phyloP scores from a whole-genome alignment of 2,329 filamentous ascomycete genomes.

The Aspergillus udagawae region DNA sequence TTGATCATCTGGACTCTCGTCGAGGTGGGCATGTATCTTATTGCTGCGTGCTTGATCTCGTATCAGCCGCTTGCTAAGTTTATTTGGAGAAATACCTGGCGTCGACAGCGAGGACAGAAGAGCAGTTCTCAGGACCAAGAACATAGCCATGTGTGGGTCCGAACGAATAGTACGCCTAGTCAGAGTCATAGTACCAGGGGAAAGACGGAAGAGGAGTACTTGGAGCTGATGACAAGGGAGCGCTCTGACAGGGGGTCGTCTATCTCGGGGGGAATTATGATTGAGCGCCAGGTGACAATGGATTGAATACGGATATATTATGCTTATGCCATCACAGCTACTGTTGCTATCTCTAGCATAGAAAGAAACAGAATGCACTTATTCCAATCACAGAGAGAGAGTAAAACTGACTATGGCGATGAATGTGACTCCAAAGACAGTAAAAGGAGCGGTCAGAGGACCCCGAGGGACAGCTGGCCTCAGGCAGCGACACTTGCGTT shows the following conservation, averaged over 20 bases:
- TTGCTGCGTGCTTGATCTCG: constrained; percentile 1
- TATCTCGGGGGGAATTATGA: not conserved
- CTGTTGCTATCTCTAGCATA: not conserved
- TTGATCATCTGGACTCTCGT: not conserved
- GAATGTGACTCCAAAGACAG: not conserved
- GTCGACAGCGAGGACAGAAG: not conserved
- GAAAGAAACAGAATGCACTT: not conserved
- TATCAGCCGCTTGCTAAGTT: not conserved
- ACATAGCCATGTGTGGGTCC: not conserved
- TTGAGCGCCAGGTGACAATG: not conserved
- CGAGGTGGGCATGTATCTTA: constrained; percentile 1
- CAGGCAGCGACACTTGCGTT: not conserved
- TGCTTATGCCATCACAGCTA: not conserved
- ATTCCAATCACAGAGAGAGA: not conserved
- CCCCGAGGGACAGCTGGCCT: not conserved
- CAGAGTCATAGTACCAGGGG: not conserved
- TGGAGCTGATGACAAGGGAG: not conserved
- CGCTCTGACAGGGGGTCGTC: not conserved
- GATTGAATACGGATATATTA: not conserved
- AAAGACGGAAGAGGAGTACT: not conserved
- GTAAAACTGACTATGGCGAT: too few relatives aligned
- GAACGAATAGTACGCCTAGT: not conserved
- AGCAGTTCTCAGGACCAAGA: not conserved
- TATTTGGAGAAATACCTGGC: not conserved
- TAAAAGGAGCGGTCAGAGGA: not conserved